phyloP scores from a whole-genome alignment of 2,329 filamentous ascomycete genomes.

The Fusarium sp. region DNA sequence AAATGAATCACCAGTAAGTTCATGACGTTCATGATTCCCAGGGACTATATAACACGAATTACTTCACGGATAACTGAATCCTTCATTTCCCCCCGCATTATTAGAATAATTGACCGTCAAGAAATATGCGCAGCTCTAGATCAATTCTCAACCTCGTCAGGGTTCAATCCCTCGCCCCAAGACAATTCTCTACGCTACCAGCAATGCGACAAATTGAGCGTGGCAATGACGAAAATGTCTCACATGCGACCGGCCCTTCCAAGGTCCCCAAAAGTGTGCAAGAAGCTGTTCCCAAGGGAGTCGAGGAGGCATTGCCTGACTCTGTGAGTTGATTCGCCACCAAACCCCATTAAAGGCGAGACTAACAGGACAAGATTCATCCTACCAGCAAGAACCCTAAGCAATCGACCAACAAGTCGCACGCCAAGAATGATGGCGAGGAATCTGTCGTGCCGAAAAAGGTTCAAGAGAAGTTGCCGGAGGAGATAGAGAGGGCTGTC shows the following conservation, averaged over 20 bases:
- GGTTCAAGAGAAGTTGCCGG: constrained; percentile 42
- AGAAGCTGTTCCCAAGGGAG: constrained; percentile 17
- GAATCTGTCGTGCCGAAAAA: constrained; percentile 43
- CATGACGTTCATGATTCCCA: background rate
- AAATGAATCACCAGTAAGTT: background rate
- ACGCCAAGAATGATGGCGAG: constrained; percentile 36
- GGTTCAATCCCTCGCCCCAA: background rate
- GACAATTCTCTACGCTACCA: constrained; percentile 6
- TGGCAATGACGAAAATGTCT: constrained; percentile 8
- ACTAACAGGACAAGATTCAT: constrained; percentile 28
- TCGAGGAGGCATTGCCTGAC: constrained; percentile 36
- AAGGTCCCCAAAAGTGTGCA: constrained; percentile 30
- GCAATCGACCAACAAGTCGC: constrained; percentile 36
- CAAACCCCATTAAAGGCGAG: too few relatives aligned
- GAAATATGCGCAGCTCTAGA: background rate
- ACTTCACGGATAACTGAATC: accelerated
- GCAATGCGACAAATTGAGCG: constrained; percentile 11
- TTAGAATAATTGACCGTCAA: background rate
- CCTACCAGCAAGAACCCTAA: constrained; percentile 29
- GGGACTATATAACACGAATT: background rate
- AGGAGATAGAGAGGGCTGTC: constrained; percentile 40
- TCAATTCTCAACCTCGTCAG: background rate
- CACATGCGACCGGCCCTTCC: constrained; percentile 31
- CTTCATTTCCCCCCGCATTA: too few relatives aligned
- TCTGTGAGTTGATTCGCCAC: background rate